Base-by-base conservation (phyloP, 2,329 filamentous ascomycete genomes). In the Fusarium papillatum region DNA sequence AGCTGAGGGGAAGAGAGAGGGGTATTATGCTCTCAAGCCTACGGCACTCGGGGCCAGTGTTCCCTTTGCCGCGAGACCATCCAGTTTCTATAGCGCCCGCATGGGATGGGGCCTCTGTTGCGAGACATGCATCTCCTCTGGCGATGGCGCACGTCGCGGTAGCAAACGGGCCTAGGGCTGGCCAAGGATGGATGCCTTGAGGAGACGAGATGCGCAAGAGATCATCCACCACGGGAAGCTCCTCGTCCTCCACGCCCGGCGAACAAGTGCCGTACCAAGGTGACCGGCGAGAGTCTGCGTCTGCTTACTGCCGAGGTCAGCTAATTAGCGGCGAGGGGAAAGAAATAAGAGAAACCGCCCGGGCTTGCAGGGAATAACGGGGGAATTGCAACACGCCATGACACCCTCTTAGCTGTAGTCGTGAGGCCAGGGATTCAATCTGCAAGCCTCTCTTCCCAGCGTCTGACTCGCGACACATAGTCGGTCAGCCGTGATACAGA, bases 91-190 rank as follows among this genome's bases (percentile, higher is more conserved):
- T 72, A 71, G 68, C 70, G 62, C 61, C 69, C 71, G 66, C 67
- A 62, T 60, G 48, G 60, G 53, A 29, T 46, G 43, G 55, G 57
- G 60, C 68, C 64, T 24, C 26, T 60, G 43, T 59, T 68, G 64
- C 64, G 69, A 79, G 76, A 79, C 77, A 78, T 77, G 69, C 77
- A 55, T 64, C 48, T 29, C 55, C 39, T 64, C 53, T 64, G 13
- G 50, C 57, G 57, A 68, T 71, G 60, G 57, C 66, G 53, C 66
- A 53, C 70, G 57, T 64, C 60, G 59, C 68, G 55, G 60, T 43
- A 55, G 55, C 26, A 64, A 41, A 46, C 55, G 57, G 36, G 66
- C 31, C 48, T 59, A 61, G 63, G 61, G 38, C 61, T 62, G 59
- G 53, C 55, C 65, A 34, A 39, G 34, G 31, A 53, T 19, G 46